These are phyloP conservation scores for Aspergillus sp. DNA, from an alignment of 2,329 filamentous ascomycete genomes.

Conservation along the genomic window DNA sequence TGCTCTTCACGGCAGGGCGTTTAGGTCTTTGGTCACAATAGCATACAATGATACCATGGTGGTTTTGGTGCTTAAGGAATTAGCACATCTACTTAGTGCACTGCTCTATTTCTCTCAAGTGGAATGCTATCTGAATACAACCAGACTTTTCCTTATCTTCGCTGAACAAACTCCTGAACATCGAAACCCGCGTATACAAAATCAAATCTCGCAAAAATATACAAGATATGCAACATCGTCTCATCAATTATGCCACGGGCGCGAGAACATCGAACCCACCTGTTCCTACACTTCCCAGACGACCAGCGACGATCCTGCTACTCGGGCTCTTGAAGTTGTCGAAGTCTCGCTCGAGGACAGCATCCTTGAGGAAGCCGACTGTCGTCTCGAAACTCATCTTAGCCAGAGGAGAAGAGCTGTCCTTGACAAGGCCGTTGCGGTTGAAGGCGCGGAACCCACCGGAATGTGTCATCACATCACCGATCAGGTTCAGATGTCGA, in stretches of 20 bases:
- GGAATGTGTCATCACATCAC: constrained; percentile 92
- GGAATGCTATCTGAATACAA: constrained; percentile 22
- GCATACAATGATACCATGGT: constrained; percentile 1
- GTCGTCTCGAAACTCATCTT: constrained; percentile 99
- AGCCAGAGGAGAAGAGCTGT: constrained; percentile 82
- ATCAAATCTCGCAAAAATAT: constrained; percentile 11
- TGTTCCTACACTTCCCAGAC: constrained; percentile 73
- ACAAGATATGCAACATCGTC: neutral
- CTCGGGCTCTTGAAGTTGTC: constrained; percentile 81
- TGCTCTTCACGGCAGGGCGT: constrained; percentile 3
- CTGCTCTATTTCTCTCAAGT: constrained; percentile 14
- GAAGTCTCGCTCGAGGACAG: constrained; percentile 79
- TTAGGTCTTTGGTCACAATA: constrained; percentile 1
- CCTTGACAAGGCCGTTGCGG: constrained; percentile 69
- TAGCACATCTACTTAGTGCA: constrained; percentile 5
- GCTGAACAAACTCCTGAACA: constrained; percentile 31
- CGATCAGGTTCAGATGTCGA: constrained; percentile 88
- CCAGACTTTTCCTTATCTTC: constrained; percentile 25
- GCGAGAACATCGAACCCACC: constrained; percentile 81
- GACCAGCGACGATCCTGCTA: constrained; percentile 78
- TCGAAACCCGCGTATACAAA: constrained; percentile 17
- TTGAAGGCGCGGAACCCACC: constrained; percentile 88
- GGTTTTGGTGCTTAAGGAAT: constrained; percentile 11
- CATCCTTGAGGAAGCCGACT: constrained; percentile 83
- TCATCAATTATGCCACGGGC: constrained; percentile 32